Base-by-base conservation (phyloP, 2,329 filamentous ascomycete genomes). In the Blastomyces emzantsi region DNA sequence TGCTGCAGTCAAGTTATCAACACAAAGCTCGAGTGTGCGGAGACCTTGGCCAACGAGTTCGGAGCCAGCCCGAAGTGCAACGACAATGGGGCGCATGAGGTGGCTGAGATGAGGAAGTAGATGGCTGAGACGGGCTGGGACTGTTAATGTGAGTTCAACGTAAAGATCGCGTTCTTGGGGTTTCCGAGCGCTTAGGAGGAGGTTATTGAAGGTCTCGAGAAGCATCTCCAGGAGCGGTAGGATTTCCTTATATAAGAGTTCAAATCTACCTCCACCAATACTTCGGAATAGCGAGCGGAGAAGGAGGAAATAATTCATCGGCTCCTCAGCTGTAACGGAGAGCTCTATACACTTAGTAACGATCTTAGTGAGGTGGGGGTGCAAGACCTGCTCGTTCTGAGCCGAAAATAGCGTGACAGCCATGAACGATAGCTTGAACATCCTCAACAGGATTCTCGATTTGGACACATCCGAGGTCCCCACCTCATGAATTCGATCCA, bases 371-470 rank as follows among this genome's bases (percentile, higher is more conserved):
- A 99, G 93, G 74, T 99, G 94, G 0, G 95, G 95, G 62, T 97
- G 81, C 17, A 99, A 81, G 2, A 99, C 92, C 73, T 94, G 90
- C 76, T 99, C 94, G 70, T 99, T 99, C 72, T 97, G 92, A 9
- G 85, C 83, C 0, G 92, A 92, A 75, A 99, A 99, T 1, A 99
- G 81, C 0, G 94, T 99, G 49, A 99, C 94, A 0, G 95, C 95
- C 94, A 99, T 99, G 75, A 99, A 99, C 0, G 93, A 96, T 60
- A 99, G 79, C 77, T 99, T 99, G 80, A 97, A 99, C 61, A 99
- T 85, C 63, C 95, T 85, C 60, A 99, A 79, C 43, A 99, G 79
- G 58, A 99, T 96, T 6, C 92, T 93, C 0, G 94, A 93, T 75
- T 93, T 96, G 73, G 90, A 92, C 62, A 94, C 87, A 75, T 99